Percentiles rank a stretch among this genome's conserved stretches.
These are phyloP conservation scores for Colletotrichum tropicale DNA, from an alignment of 2,329 filamentous ascomycete species.

Conservation along the genomic window DNA sequence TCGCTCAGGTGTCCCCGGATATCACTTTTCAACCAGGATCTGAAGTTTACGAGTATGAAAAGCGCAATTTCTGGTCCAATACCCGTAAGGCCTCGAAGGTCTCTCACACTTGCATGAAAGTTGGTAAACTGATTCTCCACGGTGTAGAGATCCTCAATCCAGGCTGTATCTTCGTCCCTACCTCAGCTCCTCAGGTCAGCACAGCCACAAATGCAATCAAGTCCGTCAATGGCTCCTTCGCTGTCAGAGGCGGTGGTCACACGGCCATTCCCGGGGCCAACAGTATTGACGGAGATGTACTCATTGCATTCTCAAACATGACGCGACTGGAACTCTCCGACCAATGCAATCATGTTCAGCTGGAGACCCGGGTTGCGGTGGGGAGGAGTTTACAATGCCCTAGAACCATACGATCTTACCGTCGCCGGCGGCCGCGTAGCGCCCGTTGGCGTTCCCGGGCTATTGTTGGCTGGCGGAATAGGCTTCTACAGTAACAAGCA, in stretches of 20 bases:
- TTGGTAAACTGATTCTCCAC: no score
- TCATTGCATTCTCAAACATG: not conserved
- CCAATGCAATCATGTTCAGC: not conserved
- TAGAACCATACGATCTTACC: not conserved
- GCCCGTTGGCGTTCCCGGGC: not conserved
- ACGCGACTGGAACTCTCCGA: rapidly evolving
- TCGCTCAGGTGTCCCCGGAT: rapidly evolving
- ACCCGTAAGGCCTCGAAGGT: not conserved
- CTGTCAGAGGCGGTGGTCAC: not conserved
- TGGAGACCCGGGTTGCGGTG: not conserved
- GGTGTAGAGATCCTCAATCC: not conserved
- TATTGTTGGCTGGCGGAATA: not conserved
- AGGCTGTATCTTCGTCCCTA: not conserved
- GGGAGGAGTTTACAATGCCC: not conserved
- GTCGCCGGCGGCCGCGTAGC: no score
- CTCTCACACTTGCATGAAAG: no score
- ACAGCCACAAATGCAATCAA: rapidly evolving
- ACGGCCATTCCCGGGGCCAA: not conserved
- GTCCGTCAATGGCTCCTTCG: not conserved
- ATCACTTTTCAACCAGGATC: not conserved
- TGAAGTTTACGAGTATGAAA: not conserved
- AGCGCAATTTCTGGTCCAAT: not conserved
- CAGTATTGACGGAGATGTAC: not conserved
- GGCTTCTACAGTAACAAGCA: not conserved
- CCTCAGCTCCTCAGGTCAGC: not conserved